Conservation (phyloP, 2,329 filamentous ascomycete genomes). For the Cercospora berteroae region DNA sequence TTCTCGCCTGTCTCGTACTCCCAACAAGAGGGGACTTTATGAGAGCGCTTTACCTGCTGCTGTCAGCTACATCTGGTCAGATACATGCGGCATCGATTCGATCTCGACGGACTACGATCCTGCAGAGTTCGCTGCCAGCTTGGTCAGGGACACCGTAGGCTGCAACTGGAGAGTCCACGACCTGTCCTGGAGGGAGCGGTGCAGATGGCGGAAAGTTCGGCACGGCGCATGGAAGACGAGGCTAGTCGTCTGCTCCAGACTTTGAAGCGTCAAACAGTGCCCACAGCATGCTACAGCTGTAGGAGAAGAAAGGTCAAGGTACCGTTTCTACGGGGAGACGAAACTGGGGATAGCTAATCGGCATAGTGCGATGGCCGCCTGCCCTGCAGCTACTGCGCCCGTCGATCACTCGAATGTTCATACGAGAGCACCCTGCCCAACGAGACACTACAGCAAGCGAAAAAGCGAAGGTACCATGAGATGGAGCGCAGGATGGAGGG, state of each 20-base stretch:
- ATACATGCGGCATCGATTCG: background rate
- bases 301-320: constrained; percentile 9
- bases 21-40: background rate
- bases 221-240: background rate
- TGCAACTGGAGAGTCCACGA: background rate
- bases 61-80: background rate
- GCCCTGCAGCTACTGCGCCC: constrained; percentile 10
- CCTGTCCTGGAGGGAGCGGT: background rate
- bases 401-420: constrained; percentile 1
- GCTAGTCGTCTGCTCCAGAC: constrained; percentile 8
- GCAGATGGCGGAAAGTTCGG: background rate
- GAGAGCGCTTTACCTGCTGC: background rate
- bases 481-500: background rate
- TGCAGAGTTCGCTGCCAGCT: background rate
- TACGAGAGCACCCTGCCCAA: constrained; percentile 6
- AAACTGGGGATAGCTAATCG: background rate
- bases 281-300: constrained; percentile 9
- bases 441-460: constrained; percentile 9
- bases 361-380: constrained; percentile 3
- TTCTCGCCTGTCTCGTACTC: background rate
- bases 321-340: background rate
- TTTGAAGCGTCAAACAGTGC: constrained; percentile 10
- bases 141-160: background rate
- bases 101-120: background rate
- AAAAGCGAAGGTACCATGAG: constrained; percentile 2